Base-by-base conservation (phyloP, 2,329 filamentous ascomycete genomes). In the Trichophyton schoenleinii region DNA sequence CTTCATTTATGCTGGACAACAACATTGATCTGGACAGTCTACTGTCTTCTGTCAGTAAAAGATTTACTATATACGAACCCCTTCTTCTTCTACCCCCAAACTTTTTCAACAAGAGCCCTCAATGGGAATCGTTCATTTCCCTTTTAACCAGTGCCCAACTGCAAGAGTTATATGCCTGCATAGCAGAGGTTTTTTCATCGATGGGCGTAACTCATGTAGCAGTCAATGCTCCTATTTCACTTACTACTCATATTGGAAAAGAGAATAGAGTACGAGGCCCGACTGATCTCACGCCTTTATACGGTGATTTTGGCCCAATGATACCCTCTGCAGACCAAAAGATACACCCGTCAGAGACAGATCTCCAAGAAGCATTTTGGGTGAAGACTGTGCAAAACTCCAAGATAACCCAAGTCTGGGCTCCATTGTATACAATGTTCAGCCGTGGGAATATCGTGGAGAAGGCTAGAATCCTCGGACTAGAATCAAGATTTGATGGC, bases 361-460 rank as follows among this genome's bases (percentile, higher is more conserved):
- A 92, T 68, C 87, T 95, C 62, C 71, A 77, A 0, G 62, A 71
- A 0, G 86, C 90, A 0, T 83, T 95, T 64, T 97, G 92, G 92
- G 87, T 88, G 0, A 82, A 80, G 11, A 86, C 87, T 3, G 83
- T 80, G 59, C 91, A 96, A 71, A 89, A 90, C 69, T 80, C 83
- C 62, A 87, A 87, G 1, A 87, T 97, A 62, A 74, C 78, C 41
- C 92, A 97, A 75, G 86, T 82, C 1, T 97, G 91, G 91, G 88
- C 91, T 0, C 92, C 92, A 13, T 75, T 86, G 0, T 91, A 90
- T 79, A 95, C 91, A 28, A 96, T 96, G 91, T 97, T 97, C 72
- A 91, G 87, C 64, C 83, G 91, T 1, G 91, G 92, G 2, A 97
- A 96, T 72, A 79, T 96, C 63, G 87, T 85, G 58, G 92, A 97